These are phyloP conservation scores for Blastocystis sp. DNA, from an alignment of 352 stramenopile genomes.

Conservation along the genomic window DNA sequence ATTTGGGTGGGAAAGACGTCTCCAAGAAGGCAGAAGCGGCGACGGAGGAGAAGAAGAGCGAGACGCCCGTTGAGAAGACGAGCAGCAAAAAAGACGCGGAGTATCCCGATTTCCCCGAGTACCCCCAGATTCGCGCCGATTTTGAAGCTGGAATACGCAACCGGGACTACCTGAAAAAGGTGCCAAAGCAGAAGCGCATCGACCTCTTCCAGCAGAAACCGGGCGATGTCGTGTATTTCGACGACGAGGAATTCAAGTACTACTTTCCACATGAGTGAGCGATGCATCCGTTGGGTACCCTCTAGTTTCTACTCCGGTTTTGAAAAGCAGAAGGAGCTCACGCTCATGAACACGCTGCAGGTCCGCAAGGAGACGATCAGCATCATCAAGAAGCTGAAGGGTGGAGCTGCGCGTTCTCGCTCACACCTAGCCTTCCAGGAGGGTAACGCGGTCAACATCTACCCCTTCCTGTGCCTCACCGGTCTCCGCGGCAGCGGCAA, in stretches of 20 bases:
- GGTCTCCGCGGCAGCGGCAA: constrained; percentile 53
- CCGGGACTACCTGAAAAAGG: constrained; percentile 44
- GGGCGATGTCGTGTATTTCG: constrained; percentile 44
- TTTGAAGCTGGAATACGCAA: constrained; percentile 37
- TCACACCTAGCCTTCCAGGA: constrained; percentile 38
- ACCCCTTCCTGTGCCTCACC: constrained; percentile 40
- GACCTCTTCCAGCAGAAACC: constrained; percentile 34
- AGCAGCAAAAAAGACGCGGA: constrained; percentile 12
- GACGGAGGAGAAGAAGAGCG: neutral
- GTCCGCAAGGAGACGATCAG: constrained; percentile 41
- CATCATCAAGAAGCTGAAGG: constrained; percentile 42
- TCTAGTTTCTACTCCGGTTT: constrained; percentile 59
- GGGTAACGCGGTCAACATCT: constrained; percentile 6
- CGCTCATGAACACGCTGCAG: constrained; percentile 47
- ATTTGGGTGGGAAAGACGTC: neutral
- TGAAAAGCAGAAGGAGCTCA: constrained; percentile 63
- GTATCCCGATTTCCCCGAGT: constrained; percentile 55
- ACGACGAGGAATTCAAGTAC: constrained; percentile 63
- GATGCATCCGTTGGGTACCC: neutral
- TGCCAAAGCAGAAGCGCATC: constrained; percentile 35
- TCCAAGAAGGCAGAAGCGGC: neutral
- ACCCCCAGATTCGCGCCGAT: constrained; percentile 37
- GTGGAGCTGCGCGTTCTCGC: neutral
- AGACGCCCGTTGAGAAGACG: neutral
- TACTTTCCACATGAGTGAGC: constrained; percentile 54